Conservation (phyloP, 805 yeast genomes). For the Candida dajiaensis region DNA sequence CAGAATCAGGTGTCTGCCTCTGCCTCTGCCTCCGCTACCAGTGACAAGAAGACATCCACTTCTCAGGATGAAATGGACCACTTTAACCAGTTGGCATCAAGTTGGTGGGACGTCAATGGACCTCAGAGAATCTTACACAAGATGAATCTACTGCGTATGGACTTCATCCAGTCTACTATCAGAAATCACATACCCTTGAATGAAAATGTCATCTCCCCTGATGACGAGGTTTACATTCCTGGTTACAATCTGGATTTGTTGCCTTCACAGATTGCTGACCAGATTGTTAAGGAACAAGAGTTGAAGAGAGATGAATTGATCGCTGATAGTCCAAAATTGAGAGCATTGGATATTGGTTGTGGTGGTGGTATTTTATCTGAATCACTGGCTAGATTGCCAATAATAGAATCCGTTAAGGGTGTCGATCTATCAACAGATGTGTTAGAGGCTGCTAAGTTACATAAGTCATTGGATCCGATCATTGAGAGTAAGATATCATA, state of each 20-base stretch:
- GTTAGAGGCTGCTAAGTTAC: constrained; percentile 69
- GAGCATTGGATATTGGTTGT: constrained; percentile 86
- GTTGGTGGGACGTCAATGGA: constrained; percentile 98
- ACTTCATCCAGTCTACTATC: constrained; percentile 67
- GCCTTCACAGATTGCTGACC: constrained; percentile 47
- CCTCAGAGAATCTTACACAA: constrained; percentile 91
- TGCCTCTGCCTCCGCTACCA: not conserved
- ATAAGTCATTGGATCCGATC: constrained; percentile 59
- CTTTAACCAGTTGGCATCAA: constrained; percentile 78
- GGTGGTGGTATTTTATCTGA: constrained; percentile 97
- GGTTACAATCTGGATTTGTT: constrained; percentile 67
- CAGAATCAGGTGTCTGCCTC: not conserved
- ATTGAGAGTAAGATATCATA: constrained; percentile 53
- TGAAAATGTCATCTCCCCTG: constrained; percentile 23
- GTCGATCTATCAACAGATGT: constrained; percentile 85
- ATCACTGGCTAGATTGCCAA: constrained; percentile 70
- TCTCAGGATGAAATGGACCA: constrained; percentile 67
- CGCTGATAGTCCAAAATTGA: constrained; percentile 27
- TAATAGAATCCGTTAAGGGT: constrained; percentile 63
- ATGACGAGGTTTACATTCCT: constrained; percentile 61
- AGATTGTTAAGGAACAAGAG: constrained; percentile 47
- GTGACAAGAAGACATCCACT: constrained; percentile 28
- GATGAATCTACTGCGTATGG: constrained; percentile 88
- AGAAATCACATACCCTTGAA: constrained; percentile 20
- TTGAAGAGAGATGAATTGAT: constrained; percentile 33